Percentiles rank a stretch among this genome's conserved stretches.
phyloP scores from a whole-genome alignment of 805 yeast species.

The Yamadazyma sp. region DNA sequence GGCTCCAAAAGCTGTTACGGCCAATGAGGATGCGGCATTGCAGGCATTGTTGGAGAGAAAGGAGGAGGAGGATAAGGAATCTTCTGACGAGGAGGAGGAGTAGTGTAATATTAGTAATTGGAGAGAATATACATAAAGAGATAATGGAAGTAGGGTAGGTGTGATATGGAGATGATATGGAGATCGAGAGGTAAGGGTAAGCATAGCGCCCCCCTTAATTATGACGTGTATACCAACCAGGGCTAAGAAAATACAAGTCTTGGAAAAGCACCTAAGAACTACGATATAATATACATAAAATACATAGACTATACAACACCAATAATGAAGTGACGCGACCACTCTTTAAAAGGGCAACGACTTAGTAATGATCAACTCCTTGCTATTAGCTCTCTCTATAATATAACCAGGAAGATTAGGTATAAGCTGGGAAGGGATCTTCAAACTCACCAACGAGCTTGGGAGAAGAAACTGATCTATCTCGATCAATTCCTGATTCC shows the following conservation, averaged over 20 bases:
- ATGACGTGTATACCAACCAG: too few relatives aligned
- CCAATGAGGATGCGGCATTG: constrained; percentile 96
- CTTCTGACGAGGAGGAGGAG: constrained; percentile 70
- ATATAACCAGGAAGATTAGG: constrained; percentile 36
- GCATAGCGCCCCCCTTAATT: too few relatives aligned
- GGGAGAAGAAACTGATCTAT: constrained; percentile 41
- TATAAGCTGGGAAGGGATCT: constrained; percentile 34
- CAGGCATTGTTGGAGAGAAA: constrained; percentile 93
- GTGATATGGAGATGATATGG: too few relatives aligned
- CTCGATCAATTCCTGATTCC: constrained; percentile 39
- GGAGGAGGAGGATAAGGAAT: constrained; percentile 84
- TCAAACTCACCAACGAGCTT: constrained; percentile 35
- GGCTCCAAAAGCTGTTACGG: constrained; percentile 99
- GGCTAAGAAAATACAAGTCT: too few relatives aligned
- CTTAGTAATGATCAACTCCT: constrained; percentile 30
- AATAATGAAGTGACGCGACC: too few relatives aligned
- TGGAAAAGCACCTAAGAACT: too few relatives aligned
- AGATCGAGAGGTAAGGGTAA: too few relatives aligned
- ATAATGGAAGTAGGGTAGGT: too few relatives aligned
- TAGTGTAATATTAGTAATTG: neutral
- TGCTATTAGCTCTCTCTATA: constrained; percentile 40
- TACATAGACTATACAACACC: too few relatives aligned
- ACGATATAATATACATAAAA: constrained; percentile 10
- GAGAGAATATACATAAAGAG: constrained; percentile 1
- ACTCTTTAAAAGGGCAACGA: constrained; percentile 26